Percentiles rank a stretch among this genome's conserved stretches.
phyloP scores from a whole-genome alignment of 1,139 yeast genomes.

The Kodamaea arcana region DNA sequence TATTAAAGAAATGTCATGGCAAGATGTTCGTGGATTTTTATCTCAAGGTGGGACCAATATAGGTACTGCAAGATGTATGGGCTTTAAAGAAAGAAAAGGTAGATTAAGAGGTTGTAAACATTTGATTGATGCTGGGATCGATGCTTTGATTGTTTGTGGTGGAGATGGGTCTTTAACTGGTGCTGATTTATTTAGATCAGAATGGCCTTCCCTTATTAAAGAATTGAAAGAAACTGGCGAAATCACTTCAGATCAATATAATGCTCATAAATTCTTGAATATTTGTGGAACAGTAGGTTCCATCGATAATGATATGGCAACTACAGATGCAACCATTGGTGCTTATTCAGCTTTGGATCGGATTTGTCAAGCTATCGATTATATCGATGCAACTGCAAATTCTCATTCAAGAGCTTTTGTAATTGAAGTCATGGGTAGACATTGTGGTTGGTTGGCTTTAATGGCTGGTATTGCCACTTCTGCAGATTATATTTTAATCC shows the following conservation, averaged over 20 bases:
- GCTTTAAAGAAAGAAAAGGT: conserved; percentile 80
- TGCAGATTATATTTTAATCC: conserved; percentile 90
- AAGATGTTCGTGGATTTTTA: conserved; percentile 88
- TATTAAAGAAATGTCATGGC: conserved; percentile 81
- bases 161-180: conserved; percentile 99
- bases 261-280: conserved; percentile 66
- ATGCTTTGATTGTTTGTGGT: conserved; percentile 95
- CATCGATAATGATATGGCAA: conserved; percentile 95
- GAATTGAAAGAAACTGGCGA: conserved; percentile 58
- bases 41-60: conserved; percentile 92
- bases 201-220: conserved; percentile 83
- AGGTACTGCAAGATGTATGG: conserved; percentile 92
- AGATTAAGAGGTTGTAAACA: conserved; percentile 79
- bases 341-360: conserved; percentile 92
- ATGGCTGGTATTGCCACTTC: conserved; percentile 96
- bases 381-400: conserved; percentile 93
- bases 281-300: conserved; percentile 96
- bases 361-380: conserved; percentile 90
- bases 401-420: conserved; percentile 98
- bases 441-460: conserved; percentile 97
- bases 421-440: conserved; percentile 98
- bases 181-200: conserved; percentile 88
- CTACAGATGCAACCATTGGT: conserved; percentile 95
- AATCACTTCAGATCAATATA: conserved; percentile 54
- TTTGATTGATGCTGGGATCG: conserved; percentile 84